Evolutionary conservation across 2,329 filamentous ascomycete genomes (phyloP), one percentile per base, ranked within the genome.

Genomic region (Daldinia sp.): DNA sequence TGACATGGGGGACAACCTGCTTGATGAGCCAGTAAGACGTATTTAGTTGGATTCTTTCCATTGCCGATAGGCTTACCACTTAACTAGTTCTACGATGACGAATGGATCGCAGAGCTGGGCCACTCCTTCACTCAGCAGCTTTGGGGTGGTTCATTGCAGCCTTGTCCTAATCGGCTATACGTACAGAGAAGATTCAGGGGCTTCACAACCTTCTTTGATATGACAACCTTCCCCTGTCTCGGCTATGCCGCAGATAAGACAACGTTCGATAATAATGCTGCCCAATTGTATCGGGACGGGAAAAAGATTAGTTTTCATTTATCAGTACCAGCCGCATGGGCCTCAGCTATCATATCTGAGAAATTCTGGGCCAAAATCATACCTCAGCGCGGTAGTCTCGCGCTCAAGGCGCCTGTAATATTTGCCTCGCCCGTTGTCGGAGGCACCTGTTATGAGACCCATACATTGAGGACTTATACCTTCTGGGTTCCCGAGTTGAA

Each of bases 91-190:
- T 67, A 37, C 10, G 15, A 44, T 1, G 37, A 62, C 1, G 60
- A 67, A 20, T 67, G 55, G 41, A 53, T 67, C 9, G 6, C 30
- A n/a, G 65, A 67, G 42, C 1, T 60, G 18, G 65, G 65, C 13
- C 18, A 30, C 2, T 63, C 55, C 3, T 48, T 67, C 20, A 39
- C 37, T 7, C 41, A 2, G 7, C 15, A 18, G 23, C 1, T 67
- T 13, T 26, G 59, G 46, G 46, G 58, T 15, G 54, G 53, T 6
- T 3, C 51, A n/a, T 3, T 54, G 23, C 30, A 54, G 2, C 12
- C 12, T 35, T 2, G 12, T 15, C 51, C 51, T 1, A 4, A 13
- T 2, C 10, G 18, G 20, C 9, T 3, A 37, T 39, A 7, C 37
- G 9, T 37, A 37, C 30, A 18, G 3, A 30, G 51, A n/a, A 37